phyloP scores from a whole-genome alignment of 2,329 filamentous ascomycete species.

The Cladosporium austrohemisphaericum region DNA sequence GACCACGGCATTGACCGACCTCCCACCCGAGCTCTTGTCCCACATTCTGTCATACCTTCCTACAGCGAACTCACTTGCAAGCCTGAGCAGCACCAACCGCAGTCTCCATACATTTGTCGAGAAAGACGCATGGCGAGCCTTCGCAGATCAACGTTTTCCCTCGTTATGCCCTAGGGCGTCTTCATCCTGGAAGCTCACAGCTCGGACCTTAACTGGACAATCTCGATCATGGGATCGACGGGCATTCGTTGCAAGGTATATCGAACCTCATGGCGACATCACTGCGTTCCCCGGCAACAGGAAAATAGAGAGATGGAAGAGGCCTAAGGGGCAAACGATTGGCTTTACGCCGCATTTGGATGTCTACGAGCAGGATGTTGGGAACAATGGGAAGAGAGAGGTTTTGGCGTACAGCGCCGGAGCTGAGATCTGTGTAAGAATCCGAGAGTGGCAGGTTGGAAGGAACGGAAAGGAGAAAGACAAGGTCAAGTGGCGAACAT shows the following conservation, averaged over 20 bases:
- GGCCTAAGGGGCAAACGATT: slow-evolving; percentile 49
- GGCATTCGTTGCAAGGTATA: slow-evolving; percentile 53
- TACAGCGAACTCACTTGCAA: slow-evolving; percentile 42
- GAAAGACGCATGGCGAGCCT: slow-evolving; percentile 46
- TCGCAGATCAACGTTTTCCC: slow-evolving; percentile 48
- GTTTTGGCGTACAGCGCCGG: slow-evolving; percentile 59
- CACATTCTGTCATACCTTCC: slow-evolving; percentile 41
- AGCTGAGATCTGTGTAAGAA: slow-evolving; percentile 51
- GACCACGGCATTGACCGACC: slow-evolving; percentile 28
- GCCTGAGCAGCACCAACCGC: slow-evolving; percentile 45
- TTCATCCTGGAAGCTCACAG: slow-evolving; percentile 47
- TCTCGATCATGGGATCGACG: slow-evolving; percentile 56
- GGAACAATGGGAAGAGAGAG: slow-evolving; percentile 49
- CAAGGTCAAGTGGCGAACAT: slow-evolving; percentile 46
- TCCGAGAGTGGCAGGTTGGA: slow-evolving; percentile 33
- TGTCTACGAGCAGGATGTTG: slow-evolving; percentile 26
- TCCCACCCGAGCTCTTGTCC: slow-evolving; percentile 39
- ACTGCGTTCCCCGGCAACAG: slow-evolving; percentile 28
- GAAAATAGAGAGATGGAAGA: slow-evolving; percentile 37
- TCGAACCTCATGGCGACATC: slow-evolving; percentile 42
- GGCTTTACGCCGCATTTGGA: slow-evolving; percentile 52
- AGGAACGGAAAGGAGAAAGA: slow-evolving; percentile 20
- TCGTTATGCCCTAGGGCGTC: slow-evolving; percentile 30
- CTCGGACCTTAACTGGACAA: slow-evolving; percentile 53
- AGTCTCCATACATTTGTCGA: slow-evolving; percentile 44